phyloP scores from a whole-genome alignment of 2,329 filamentous ascomycete genomes.

The Calonectria pseudoturangicola region DNA sequence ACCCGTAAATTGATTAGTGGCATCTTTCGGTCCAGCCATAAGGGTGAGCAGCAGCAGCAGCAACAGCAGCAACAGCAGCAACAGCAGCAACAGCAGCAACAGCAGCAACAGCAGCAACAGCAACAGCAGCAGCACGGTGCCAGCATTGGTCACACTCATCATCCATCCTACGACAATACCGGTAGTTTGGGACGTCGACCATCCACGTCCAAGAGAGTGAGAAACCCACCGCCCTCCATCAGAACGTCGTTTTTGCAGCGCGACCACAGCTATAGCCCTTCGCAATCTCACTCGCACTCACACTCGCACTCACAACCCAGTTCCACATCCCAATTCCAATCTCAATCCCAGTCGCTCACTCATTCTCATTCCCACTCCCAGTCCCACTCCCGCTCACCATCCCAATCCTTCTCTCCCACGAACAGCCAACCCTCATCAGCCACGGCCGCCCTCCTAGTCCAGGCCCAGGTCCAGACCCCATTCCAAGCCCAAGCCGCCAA shows the following conservation, averaged over 20 bases:
- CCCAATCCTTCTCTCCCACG: conserved; percentile 43
- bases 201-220: conserved; percentile 77
- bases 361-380: conserved; percentile 37
- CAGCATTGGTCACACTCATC: conserved; percentile 54
- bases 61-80: conserved; percentile 58
- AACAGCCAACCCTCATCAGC: conserved; percentile 44
- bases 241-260: conserved; percentile 63
- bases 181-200: conserved; percentile 70
- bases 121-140: conserved; percentile 55
- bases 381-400: conserved; percentile 38
- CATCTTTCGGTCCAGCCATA: conserved; percentile 44
- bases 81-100: conserved; percentile 57
- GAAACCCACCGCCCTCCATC: conserved; percentile 65
- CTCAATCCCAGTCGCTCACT: conserved; percentile 39
- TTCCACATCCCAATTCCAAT: conserved; percentile 30
- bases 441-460: conserved; percentile 45
- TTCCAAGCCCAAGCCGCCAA: conserved; percentile 48
- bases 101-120: conserved; percentile 53
- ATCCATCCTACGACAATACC: conserved; percentile 68
- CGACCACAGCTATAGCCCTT: conserved; percentile 29
- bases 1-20: conserved; percentile 43
- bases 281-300: conserved; percentile 32
- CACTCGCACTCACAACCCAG: conserved; percentile 31
- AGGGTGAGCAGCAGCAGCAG: conserved; percentile 53
- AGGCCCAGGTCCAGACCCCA: conserved; percentile 47